Evolutionary conservation across 164 flowering plant species (phyloP).

Genomic region (Vitis rupestris): DNA sequence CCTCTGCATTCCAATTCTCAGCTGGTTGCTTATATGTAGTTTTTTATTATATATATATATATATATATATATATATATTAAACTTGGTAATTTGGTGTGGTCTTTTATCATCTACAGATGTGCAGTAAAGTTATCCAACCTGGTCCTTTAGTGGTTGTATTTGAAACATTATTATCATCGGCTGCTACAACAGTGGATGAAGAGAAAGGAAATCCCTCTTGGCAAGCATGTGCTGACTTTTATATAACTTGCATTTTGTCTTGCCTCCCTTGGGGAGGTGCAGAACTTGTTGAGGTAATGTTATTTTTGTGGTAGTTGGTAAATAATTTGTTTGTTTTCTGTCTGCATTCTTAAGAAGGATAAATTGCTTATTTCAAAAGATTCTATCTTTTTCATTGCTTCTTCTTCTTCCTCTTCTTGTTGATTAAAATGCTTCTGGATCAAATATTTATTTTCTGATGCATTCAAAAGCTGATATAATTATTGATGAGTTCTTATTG

Average conservation of each 20-base stretch:
- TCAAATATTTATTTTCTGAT: too few species aligned
- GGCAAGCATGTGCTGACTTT: conserved; percentile 97
- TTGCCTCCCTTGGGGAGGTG: conserved; percentile 98
- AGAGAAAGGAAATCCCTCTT: conserved; percentile 94
- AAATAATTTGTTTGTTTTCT: not conserved
- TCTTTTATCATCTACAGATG: conserved; percentile 47
- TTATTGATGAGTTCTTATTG: too few species aligned
- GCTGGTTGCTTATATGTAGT: not conserved
- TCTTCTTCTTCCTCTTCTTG: not conserved
- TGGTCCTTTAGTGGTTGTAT: conserved; percentile 66
- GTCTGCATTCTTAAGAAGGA: not conserved
- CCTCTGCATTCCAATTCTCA: not conserved
- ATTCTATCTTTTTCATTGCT: not conserved
- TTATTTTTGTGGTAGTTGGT: conserved; percentile 1
- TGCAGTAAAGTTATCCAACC: conserved; percentile 92
- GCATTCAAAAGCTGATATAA: too few species aligned
- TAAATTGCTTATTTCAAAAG: not conserved
- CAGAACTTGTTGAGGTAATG: conserved; percentile 81
- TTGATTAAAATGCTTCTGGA: too few species aligned
- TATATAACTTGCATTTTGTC: conserved; percentile 84
- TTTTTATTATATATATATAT: not conserved
- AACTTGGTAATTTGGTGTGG: conserved; percentile 1
- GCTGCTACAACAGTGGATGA: conserved; percentile 96
- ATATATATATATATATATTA: not conserved
- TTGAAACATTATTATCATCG: conserved; percentile 84